Percentiles rank a stretch among this genome's conserved stretches.
Evolutionary conservation across 2,329 filamentous ascomycete species (phyloP).

Genomic region (Colletotrichum shisoi): DNA sequence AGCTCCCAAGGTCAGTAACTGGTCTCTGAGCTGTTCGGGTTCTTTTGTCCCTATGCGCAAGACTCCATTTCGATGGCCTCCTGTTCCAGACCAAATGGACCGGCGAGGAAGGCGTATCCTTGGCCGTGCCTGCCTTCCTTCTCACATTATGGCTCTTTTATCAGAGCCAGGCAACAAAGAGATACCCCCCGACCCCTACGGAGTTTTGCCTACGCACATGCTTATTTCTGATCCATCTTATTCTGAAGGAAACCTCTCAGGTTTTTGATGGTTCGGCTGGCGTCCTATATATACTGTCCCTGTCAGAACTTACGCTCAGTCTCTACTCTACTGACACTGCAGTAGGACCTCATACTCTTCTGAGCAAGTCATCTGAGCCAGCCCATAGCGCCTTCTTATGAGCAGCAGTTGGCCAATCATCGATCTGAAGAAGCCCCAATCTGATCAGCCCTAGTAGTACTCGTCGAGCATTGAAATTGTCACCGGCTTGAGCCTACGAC

Average conservation of each 20-base stretch:
- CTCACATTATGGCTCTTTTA: slow-evolving; percentile 5
- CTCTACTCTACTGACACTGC: neutral
- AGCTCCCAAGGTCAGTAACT: slow-evolving; percentile 11
- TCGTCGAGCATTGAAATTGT: neutral
- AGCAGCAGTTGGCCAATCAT: neutral
- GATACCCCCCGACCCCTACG: neutral
- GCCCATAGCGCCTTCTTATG: neutral
- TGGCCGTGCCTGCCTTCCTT: neutral
- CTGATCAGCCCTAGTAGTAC: neutral
- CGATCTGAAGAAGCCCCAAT: neutral
- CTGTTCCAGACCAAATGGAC: slow-evolving; percentile 1
- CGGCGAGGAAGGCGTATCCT: neutral
- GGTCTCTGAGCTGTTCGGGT: neutral
- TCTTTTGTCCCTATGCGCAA: neutral
- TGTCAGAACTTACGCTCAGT: neutral
- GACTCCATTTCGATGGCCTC: neutral
- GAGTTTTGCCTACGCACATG: neutral
- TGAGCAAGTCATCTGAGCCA: neutral
- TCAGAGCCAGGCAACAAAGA: slow-evolving; percentile 11
- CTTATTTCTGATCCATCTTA: neutral
- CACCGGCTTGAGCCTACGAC: neutral
- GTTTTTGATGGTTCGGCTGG: neutral
- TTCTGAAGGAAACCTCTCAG: neutral
- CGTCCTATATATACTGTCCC: neutral
- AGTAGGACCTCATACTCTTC: neutral